Percentiles rank a stretch among this genome's conserved stretches.
Conservation (phyloP, 768 basidiomycete genomes). For the Phanerodontia chrysosporium region DNA sequence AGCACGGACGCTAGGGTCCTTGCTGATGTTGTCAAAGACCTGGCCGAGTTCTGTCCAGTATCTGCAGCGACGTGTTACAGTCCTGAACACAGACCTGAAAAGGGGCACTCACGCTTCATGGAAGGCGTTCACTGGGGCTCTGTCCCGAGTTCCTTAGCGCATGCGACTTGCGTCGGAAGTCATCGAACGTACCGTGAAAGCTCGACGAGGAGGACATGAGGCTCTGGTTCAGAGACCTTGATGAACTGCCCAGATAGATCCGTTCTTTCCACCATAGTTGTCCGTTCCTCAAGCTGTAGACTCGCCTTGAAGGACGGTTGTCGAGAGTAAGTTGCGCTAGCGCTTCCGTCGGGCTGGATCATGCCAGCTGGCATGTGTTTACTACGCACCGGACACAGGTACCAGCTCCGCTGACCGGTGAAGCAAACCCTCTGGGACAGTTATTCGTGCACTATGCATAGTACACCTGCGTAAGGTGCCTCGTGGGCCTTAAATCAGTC, state of each 20-base stretch:
- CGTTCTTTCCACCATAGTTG: neutral
- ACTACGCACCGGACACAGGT: too few species aligned
- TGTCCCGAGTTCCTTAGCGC: constrained; percentile 20
- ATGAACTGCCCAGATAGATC: constrained; percentile 25
- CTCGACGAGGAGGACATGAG: constrained; percentile 38
- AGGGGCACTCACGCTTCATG: constrained; percentile 34
- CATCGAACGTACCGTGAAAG: constrained; percentile 30
- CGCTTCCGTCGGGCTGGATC: too few species aligned
- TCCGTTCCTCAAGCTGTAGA: neutral
- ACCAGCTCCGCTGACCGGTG: too few species aligned
- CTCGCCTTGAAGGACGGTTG: too few species aligned
- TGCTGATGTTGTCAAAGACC: constrained; percentile 52
- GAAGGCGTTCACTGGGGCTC: constrained; percentile 68
- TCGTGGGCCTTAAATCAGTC: too few species aligned
- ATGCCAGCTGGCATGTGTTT: too few species aligned
- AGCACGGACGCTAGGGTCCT: constrained; percentile 57
- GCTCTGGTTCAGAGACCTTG: constrained; percentile 30
- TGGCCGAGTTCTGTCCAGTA: constrained; percentile 70
- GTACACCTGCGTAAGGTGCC: too few species aligned
- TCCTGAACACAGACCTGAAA: constrained; percentile 1
- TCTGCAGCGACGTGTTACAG: constrained; percentile 34
- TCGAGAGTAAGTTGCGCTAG: too few species aligned
- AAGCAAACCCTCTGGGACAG: too few species aligned
- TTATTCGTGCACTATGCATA: too few species aligned
- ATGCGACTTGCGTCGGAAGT: neutral